These are phyloP conservation scores for Rhodocollybia butyracea DNA, from an alignment of 768 basidiomycete species.

Conservation along the genomic window DNA sequence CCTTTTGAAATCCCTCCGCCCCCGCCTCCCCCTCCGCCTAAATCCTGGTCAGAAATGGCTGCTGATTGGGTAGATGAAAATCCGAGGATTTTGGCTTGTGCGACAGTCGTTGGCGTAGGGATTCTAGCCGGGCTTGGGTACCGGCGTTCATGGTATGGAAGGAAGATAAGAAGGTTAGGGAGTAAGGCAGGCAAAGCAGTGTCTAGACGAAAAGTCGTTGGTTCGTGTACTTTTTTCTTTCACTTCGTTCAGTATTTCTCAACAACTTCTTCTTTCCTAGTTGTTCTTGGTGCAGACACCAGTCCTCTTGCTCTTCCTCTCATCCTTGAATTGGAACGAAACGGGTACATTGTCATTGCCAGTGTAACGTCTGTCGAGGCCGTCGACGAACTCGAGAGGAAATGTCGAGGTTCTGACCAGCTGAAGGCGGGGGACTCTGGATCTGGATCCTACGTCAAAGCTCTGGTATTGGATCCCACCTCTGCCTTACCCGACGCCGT, in stretches of 20 bases:
- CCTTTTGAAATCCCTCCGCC: conserved; percentile 73
- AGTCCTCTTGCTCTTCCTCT: conserved; percentile 70
- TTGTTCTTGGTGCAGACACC: conserved; percentile 79
- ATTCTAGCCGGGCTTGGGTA: conserved; percentile 56
- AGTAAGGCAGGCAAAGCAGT: conserved; percentile 40
- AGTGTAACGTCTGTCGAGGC: conserved; percentile 71
- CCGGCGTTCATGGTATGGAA: conserved; percentile 24
- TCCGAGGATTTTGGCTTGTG: conserved; percentile 57
- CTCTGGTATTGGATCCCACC: not conserved
- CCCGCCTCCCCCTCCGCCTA: conserved; percentile 47
- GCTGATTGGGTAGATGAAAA: conserved; percentile 52
- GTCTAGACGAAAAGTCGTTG: conserved; percentile 61
- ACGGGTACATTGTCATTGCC: conserved; percentile 80
- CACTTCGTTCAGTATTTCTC: conserved; percentile 1
- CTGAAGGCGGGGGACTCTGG: conserved; percentile 79
- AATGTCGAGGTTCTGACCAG: conserved; percentile 72
- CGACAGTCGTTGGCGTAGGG: conserved; percentile 57
- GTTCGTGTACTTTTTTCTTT: conserved; percentile 34
- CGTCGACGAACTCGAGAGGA: conserved; percentile 60
- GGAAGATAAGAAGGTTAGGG: conserved; percentile 29
- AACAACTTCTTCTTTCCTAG: conserved; percentile 35
- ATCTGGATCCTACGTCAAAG: conserved; percentile 46
- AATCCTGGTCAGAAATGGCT: conserved; percentile 42
- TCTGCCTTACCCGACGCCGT: conserved; percentile 49
- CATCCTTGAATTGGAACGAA: conserved; percentile 68